A percentile compares a stretch with the other conserved stretches of the same genome.
Conservation (phyloP, 2,329 filamentous ascomycete species). For the Exophiala viscosa region DNA sequence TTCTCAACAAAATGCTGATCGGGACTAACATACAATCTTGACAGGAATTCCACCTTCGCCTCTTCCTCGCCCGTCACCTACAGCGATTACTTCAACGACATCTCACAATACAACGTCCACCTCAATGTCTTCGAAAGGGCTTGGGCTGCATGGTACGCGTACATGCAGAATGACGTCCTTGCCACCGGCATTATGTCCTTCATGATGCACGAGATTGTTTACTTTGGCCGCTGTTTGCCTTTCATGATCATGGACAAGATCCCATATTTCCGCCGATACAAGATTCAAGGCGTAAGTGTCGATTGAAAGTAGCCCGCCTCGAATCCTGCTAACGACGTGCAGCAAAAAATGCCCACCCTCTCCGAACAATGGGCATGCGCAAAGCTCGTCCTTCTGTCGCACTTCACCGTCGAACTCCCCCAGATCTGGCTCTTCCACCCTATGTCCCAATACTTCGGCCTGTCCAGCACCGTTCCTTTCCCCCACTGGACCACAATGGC, state of each 20-base stretch:
- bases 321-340: conserved; percentile 22
- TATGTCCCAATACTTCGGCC: conserved; percentile 85
- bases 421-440: conserved; percentile 88
- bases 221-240: conserved; percentile 86
- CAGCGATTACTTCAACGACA: conserved; percentile 63
- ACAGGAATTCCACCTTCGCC: conserved; percentile 47
- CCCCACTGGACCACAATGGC: conserved; percentile 80
- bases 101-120: conserved; percentile 71
- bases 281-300: conserved; percentile 75
- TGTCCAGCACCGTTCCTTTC: conserved; percentile 85
- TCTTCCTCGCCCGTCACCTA: conserved; percentile 53
- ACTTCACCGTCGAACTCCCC: conserved; percentile 96
- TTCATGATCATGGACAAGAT: conserved; percentile 91
- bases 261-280: conserved; percentile 85
- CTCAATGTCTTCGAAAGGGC: conserved; percentile 83
- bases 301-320: background rate
- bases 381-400: conserved; percentile 83
- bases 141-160: conserved; percentile 96
- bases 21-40: background rate
- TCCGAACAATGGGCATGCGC: conserved; percentile 95
- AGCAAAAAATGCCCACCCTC: conserved; percentile 83
- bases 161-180: conserved; percentile 95
- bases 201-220: conserved; percentile 86
- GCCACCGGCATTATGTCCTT: conserved; percentile 98
- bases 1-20: background rate